phyloP scores from a whole-genome alignment of 2,329 filamentous ascomycete genomes.

The Fusarium lyarnte region DNA sequence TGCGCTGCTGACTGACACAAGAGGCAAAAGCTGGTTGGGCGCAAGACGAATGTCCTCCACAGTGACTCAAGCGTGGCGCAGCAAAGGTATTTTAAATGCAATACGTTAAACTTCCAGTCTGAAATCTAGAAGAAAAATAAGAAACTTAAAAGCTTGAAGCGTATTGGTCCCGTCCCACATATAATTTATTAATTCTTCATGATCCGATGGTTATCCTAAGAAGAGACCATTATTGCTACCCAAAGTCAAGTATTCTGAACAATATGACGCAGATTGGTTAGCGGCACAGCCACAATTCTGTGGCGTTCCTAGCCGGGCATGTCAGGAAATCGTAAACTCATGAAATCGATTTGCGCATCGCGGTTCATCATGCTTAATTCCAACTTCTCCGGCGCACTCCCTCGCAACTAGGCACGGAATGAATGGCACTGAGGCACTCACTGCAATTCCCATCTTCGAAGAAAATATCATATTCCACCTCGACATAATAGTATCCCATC shows the following conservation, averaged over 20 bases:
- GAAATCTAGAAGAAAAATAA: neutral
- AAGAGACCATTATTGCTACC: neutral
- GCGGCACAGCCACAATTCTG: conserved; percentile 12
- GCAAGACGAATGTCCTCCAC: conserved; percentile 8
- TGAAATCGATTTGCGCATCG: conserved; percentile 2
- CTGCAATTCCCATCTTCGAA: neutral
- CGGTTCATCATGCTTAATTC: neutral
- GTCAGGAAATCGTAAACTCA: neutral
- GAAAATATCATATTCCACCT: neutral
- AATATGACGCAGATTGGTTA: neutral
- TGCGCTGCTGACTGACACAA: conserved; percentile 30
- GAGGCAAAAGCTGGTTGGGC: conserved; percentile 15
- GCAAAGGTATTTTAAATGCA: neutral
- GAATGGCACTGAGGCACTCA: neutral
- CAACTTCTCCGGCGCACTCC: neutral
- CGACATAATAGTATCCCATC: conserved; percentile 26
- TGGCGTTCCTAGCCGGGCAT: neutral
- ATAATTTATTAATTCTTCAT: neutral
- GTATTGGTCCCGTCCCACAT: no score
- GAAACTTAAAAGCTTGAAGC: neutral
- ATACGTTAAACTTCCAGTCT: neutral
- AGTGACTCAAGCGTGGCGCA: conserved; percentile 30
- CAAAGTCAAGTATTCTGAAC: neutral
- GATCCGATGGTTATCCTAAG: neutral
- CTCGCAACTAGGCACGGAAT: neutral